These are phyloP conservation scores for Cymbopogon flexuosus DNA, from an alignment of 202 grass and related monocot genomes.

Conservation along the genomic window DNA sequence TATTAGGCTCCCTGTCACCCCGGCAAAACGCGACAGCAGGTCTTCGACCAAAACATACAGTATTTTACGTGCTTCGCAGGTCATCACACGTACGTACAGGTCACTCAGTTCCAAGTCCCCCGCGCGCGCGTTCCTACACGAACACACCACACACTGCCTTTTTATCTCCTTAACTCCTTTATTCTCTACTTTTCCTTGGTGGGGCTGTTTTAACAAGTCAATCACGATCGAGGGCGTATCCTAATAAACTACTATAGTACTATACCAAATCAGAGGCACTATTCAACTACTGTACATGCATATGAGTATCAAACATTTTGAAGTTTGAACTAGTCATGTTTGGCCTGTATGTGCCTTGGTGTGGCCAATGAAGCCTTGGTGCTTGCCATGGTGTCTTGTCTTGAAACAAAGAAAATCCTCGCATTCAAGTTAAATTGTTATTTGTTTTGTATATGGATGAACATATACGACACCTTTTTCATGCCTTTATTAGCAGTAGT, in stretches of 20 bases:
- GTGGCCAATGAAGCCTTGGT: neutral
- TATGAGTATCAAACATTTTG: too few species aligned
- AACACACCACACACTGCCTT: neutral
- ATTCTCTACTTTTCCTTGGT: neutral
- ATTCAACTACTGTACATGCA: too few species aligned
- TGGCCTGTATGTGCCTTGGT: too few species aligned
- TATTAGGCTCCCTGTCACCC: neutral
- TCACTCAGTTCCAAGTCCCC: neutral
- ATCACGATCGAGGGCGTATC: neutral
- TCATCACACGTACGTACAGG: neutral
- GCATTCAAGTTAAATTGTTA: too few species aligned
- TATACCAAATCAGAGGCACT: neutral
- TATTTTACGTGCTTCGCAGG: conserved; percentile 11
- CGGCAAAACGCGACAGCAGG: conserved; percentile 26
- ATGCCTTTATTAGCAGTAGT: too few species aligned
- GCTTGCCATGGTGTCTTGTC: neutral
- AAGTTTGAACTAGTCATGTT: too few species aligned
- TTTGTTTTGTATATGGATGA: too few species aligned
- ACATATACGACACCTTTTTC: too few species aligned
- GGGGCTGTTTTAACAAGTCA: conserved; percentile 21
- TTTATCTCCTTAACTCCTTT: neutral
- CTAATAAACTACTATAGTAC: neutral
- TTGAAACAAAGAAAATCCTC: too few species aligned
- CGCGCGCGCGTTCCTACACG: conserved; percentile 12
- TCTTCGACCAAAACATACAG: neutral